Conservation (phyloP, 306 rosid genomes). For the Begonia loranthoides region DNA sequence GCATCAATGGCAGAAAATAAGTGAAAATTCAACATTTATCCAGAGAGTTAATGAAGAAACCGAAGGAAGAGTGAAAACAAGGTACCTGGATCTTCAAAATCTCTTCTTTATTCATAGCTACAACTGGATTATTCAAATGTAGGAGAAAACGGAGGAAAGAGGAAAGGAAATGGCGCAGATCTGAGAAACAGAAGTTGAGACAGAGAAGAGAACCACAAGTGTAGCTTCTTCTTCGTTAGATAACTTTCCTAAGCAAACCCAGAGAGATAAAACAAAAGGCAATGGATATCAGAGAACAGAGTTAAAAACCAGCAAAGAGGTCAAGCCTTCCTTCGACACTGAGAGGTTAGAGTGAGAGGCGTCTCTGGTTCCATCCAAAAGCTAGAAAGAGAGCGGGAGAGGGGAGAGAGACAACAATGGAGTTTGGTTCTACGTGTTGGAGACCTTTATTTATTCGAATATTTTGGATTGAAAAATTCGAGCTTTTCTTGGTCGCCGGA, state of each 20-base stretch:
- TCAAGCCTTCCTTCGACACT: too few species aligned
- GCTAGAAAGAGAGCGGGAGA: too few species aligned
- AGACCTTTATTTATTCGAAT: too few species aligned
- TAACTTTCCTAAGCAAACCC: slow-evolving; percentile 16
- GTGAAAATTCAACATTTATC: not conserved
- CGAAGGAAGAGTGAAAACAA: slow-evolving; percentile 1
- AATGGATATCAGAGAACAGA: not conserved
- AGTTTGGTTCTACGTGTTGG: too few species aligned
- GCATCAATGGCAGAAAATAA: not conserved
- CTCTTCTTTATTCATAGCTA: slow-evolving; percentile 76
- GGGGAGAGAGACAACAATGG: too few species aligned
- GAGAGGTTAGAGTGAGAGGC: too few species aligned
- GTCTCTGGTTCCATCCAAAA: too few species aligned
- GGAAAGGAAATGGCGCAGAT: slow-evolving; percentile 15
- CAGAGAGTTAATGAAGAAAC: slow-evolving; percentile 1
- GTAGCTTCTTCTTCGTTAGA: slow-evolving; percentile 4
- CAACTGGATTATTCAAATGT: not conserved
- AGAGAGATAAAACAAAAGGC: slow-evolving; percentile 2
- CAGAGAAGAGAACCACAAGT: slow-evolving; percentile 1
- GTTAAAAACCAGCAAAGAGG: too few species aligned
- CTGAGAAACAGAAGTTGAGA: slow-evolving; percentile 22
- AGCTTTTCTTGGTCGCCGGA: too few species aligned
- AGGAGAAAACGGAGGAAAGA: not conserved
- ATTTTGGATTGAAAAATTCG: too few species aligned
- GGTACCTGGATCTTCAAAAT: slow-evolving; percentile 82